Evolutionary conservation across 2,329 filamentous ascomycete species (phyloP).

Genomic region (Aspergillus texensis): DNA sequence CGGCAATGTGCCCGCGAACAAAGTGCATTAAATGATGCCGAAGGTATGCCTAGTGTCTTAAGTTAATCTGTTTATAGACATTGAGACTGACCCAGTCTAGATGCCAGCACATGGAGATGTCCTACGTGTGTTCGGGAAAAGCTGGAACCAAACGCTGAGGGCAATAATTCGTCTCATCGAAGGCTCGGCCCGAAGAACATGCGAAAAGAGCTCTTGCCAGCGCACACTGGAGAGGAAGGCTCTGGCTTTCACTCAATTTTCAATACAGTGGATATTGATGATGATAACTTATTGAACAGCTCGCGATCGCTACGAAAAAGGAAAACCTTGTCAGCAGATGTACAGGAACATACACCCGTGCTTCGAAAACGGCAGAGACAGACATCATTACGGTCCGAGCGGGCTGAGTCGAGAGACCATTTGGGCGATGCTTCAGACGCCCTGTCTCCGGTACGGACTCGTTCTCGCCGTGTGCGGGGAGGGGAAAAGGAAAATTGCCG

Average conservation of each 20-base stretch:
- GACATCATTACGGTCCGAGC: slow-evolving; percentile 30
- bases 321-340: slow-evolving; percentile 73
- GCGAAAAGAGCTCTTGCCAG: slow-evolving; percentile 71
- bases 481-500: slow-evolving; percentile 44
- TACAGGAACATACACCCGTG: slow-evolving; percentile 48
- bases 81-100: slow-evolving; percentile 48
- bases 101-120: slow-evolving; percentile 65
- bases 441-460: slow-evolving; percentile 43
- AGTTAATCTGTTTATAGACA: not conserved
- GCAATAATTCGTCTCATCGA: slow-evolving; percentile 38
- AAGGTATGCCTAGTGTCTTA: slow-evolving; percentile 54
- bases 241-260: slow-evolving; percentile 77
- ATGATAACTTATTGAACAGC: slow-evolving; percentile 70
- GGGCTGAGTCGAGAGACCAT: slow-evolving; percentile 23
- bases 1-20: slow-evolving; percentile 82
- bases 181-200: slow-evolving; percentile 67
- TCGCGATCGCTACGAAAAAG: slow-evolving; percentile 80
- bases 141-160: slow-evolving; percentile 34
- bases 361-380: slow-evolving; percentile 54
- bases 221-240: slow-evolving; percentile 64
- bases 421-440: slow-evolving; percentile 23
- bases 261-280: slow-evolving; percentile 70
- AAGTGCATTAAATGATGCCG: slow-evolving; percentile 62
- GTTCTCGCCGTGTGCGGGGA: slow-evolving; percentile 59
- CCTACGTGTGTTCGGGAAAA: slow-evolving; percentile 55